Evolutionary conservation across 2,329 filamentous ascomycete genomes (phyloP).

Genomic region (Neoascochyta sp.): DNA sequence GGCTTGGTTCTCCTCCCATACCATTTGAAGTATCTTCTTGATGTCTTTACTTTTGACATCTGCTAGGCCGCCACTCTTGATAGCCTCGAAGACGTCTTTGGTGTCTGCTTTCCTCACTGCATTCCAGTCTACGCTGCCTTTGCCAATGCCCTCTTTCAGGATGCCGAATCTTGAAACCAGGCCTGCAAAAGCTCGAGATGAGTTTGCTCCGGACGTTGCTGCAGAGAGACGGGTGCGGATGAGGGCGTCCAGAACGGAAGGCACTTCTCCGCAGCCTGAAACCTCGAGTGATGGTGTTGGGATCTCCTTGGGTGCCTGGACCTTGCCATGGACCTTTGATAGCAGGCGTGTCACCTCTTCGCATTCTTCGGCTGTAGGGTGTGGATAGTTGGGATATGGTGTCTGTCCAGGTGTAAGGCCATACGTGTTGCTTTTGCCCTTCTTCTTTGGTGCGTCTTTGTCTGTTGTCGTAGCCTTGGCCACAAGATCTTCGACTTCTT

Average conservation of each 20-base stretch:
- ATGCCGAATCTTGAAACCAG: constrained; percentile 63
- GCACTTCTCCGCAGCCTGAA: constrained; percentile 67
- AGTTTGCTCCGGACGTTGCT: constrained; percentile 58
- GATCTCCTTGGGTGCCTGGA: constrained; percentile 62
- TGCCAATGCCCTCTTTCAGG: constrained; percentile 59
- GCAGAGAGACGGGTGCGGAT: constrained; percentile 61
- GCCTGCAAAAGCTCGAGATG: constrained; percentile 63
- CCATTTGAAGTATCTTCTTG: constrained; percentile 68
- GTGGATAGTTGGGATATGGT: constrained; percentile 65
- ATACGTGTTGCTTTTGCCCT: constrained; percentile 39
- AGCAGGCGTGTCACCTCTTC: constrained; percentile 65
- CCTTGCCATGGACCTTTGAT: constrained; percentile 61
- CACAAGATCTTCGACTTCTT: constrained; percentile 20
- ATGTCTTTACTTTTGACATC: constrained; percentile 69
- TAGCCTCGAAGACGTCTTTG: constrained; percentile 63
- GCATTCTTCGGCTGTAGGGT: constrained; percentile 66
- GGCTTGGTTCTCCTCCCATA: constrained; percentile 64
- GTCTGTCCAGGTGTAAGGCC: constrained; percentile 49
- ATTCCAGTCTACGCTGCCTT: constrained; percentile 73
- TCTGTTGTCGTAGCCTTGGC: constrained; percentile 24
- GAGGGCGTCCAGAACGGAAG: constrained; percentile 61
- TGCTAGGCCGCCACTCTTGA: constrained; percentile 67
- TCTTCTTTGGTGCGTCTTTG: constrained; percentile 34
- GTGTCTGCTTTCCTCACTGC: constrained; percentile 59
- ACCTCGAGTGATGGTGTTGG: constrained; percentile 66